Evolutionary conservation across 1,284 basidiomycete genomes (phyloP), one percentile per base, ranked within the genome.

Genomic region (Volvariella surrecta): DNA sequence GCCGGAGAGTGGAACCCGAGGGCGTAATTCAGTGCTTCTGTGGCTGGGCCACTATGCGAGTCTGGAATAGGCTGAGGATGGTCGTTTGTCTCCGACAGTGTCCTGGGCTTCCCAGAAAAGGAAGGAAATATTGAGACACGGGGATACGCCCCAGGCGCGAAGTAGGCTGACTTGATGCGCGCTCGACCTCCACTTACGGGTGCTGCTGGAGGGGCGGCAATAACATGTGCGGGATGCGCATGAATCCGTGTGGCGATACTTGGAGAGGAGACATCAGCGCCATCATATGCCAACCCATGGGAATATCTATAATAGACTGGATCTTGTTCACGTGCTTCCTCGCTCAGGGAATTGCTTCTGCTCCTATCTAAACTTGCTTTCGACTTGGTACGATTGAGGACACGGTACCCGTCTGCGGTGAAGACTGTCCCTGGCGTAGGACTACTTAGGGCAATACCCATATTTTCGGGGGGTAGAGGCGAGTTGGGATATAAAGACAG

Each of bases 141-240:
- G 39, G 78, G 70, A 52, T 79, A 73, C 2, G 71, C 62, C 9
- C 73, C 71, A 2, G 71, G 64, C 10, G 70, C 68, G 47, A 79
- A 82, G 52, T 85, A 81, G 7, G 81, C 71, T 3, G 79, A 80
- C 57, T 81, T 81, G 49, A 84, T 75, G 35, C 73, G 73, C 35
- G 71, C 73, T 32, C 82, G 75, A 32, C 81, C 74, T 41, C 65
- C 68, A 11, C 24, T 28, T 16, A 56, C 58, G 1, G 58, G 50
- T 10, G 54, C 56, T 2, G 56, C 56, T 48, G 54, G 53, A 44
- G 57, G 52, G 50, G 54, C 59, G 13, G 50, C 48, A 15, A 52
- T 45, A 17, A 45, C 50, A 8, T 64, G 58, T 7, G 59, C 55
- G 15, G 57, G 51, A n/a, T 59, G 58, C 3, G 60, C 56, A 32